A percentile compares a stretch with the other conserved stretches of the same genome.
phyloP scores from a whole-genome alignment of 805 yeast genomes.

The Saturnispora galanensis region DNA sequence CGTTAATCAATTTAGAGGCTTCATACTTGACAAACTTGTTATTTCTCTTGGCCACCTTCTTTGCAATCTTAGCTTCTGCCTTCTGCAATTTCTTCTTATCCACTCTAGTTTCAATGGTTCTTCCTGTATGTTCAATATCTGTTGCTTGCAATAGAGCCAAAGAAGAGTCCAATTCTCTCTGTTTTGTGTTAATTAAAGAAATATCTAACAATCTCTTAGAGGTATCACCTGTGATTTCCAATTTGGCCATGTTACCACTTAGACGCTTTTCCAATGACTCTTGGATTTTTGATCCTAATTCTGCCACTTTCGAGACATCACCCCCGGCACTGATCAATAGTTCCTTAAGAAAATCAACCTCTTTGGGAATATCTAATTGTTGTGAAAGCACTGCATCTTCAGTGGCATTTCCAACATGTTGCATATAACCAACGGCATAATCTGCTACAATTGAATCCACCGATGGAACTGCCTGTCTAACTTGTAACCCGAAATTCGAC shows the following conservation, averaged over 20 bases:
- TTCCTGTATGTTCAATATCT: constrained; percentile 85
- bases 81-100: constrained; percentile 94
- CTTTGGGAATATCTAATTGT: constrained; percentile 55
- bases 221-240: constrained; percentile 75
- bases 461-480: constrained; percentile 78
- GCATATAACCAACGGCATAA: constrained; percentile 86
- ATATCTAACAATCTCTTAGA: constrained; percentile 79
- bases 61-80: constrained; percentile 95
- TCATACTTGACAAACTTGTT: constrained; percentile 81
- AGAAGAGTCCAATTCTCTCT: constrained; percentile 66
- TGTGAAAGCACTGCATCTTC: constrained; percentile 76
- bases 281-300: constrained; percentile 37
- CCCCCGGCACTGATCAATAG: constrained; percentile 82
- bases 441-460: constrained; percentile 82
- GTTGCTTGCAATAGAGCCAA: constrained; percentile 70
- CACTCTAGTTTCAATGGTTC: constrained; percentile 87
- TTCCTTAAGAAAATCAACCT: constrained; percentile 55
- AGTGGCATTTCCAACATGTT: constrained; percentile 67
- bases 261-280: constrained; percentile 43
- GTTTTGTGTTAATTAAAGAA: constrained; percentile 58
- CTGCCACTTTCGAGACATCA: constrained; percentile 40
- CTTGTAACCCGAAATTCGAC: constrained; percentile 37
- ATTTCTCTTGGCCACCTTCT: constrained; percentile 83
- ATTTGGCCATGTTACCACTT: constrained; percentile 58
- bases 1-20: constrained; percentile 81